phyloP scores from a whole-genome alignment of 805 yeast species.

The Ogataea corticis region DNA sequence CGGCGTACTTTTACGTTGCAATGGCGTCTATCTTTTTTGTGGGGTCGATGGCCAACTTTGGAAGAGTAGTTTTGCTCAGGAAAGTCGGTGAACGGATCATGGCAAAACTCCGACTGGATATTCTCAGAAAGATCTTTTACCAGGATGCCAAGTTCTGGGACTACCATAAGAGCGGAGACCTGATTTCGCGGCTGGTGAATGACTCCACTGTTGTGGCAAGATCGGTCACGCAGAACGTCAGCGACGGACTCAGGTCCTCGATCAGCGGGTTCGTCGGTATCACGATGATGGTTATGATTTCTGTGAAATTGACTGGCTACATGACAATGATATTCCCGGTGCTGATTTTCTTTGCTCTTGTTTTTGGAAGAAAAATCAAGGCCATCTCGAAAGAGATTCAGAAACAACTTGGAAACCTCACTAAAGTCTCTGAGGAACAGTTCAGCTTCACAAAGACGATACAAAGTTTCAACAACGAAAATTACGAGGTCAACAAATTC shows the following conservation, averaged over 20 bases:
- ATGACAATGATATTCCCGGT: constrained; percentile 86
- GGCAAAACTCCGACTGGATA: constrained; percentile 75
- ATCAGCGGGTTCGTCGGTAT: constrained; percentile 85
- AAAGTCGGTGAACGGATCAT: constrained; percentile 85
- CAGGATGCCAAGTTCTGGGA: constrained; percentile 92
- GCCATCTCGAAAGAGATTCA: constrained; percentile 74
- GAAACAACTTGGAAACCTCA: constrained; percentile 78
- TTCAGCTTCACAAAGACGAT: constrained; percentile 82
- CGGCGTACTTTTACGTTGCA: constrained; percentile 61
- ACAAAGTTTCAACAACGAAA: constrained; percentile 88
- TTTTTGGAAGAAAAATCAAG: constrained; percentile 81
- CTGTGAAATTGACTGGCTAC: constrained; percentile 77
- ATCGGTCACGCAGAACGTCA: constrained; percentile 82
- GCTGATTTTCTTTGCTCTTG: constrained; percentile 70
- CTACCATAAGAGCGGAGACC: constrained; percentile 85
- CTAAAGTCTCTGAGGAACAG: constrained; percentile 91
- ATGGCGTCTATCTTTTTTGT: constrained; percentile 62
- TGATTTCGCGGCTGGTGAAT: constrained; percentile 82
- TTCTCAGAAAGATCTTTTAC: constrained; percentile 71
- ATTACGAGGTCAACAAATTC: constrained; percentile 71
- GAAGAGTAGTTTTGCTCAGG: constrained; percentile 73
- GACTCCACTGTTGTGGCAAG: constrained; percentile 88
- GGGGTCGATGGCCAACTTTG: constrained; percentile 80
- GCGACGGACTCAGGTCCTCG: constrained; percentile 86
- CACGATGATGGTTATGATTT: constrained; percentile 87